phyloP scores from a whole-genome alignment of 169 alveolate species.

The Perkinsus marinus region DNA sequence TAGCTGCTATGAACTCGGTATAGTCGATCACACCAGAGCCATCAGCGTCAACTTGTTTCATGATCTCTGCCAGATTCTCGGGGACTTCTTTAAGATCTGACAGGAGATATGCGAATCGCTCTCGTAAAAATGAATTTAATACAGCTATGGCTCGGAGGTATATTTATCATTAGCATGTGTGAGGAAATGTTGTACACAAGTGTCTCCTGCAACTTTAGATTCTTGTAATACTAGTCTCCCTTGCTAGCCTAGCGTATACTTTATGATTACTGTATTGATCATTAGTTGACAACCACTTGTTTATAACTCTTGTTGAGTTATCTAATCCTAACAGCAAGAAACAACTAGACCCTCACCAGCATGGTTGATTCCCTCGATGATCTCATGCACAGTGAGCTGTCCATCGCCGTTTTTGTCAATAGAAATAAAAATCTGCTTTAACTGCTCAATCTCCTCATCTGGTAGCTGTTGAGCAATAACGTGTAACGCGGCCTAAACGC shows the following conservation, averaged over 20 bases:
- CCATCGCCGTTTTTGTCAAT: slow-evolving; percentile 81
- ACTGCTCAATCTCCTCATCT: slow-evolving; percentile 63
- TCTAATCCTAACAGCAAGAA: too few species aligned
- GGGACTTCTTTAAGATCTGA: slow-evolving; percentile 11
- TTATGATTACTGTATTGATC: too few species aligned
- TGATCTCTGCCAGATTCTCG: slow-evolving; percentile 30
- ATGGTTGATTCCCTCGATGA: not conserved
- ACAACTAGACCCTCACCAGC: not conserved
- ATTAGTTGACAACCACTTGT: too few species aligned
- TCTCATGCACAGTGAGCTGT: slow-evolving; percentile 22
- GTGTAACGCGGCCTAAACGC: slow-evolving; percentile 75
- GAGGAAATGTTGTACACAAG: too few species aligned
- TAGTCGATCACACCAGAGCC: slow-evolving; percentile 59
- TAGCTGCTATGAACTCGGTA: slow-evolving; percentile 60
- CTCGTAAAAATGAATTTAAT: too few species aligned
- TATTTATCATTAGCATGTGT: too few species aligned
- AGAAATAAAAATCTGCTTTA: slow-evolving; percentile 61
- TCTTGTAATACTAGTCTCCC: too few species aligned
- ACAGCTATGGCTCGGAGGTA: too few species aligned
- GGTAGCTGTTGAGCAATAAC: slow-evolving; percentile 71
- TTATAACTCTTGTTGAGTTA: too few species aligned
- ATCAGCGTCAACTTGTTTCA: slow-evolving; percentile 53
- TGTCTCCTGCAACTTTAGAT: too few species aligned
- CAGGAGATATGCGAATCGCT: too few species aligned
- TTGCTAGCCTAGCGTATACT: too few species aligned